Evolutionary conservation across 352 stramenopile species (phyloP).

Genomic region (Phytopythium sindhum): DNA sequence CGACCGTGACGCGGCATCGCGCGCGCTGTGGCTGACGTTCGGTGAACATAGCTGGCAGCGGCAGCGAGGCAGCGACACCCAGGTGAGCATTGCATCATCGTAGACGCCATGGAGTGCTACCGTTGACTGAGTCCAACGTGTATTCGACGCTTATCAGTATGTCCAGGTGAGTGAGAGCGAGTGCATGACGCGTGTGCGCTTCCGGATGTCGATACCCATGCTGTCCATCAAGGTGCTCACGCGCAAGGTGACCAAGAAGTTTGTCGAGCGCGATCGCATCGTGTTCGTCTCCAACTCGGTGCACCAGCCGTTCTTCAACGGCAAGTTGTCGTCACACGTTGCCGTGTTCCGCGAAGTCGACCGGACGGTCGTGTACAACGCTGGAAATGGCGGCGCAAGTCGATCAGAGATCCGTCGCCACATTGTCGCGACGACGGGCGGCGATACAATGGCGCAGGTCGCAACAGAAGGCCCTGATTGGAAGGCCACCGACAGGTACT

Average conservation of each 20-base stretch:
- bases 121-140: neutral
- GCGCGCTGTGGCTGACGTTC: conserved; percentile 1
- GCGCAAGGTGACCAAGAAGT: conserved; percentile 7
- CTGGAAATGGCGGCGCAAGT: neutral
- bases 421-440: conserved; percentile 3
- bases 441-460: neutral
- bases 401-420: conserved; percentile 5
- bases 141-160: neutral
- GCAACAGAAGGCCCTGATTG: conserved; percentile 1
- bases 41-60: conserved; percentile 3
- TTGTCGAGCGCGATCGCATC: conserved; percentile 5
- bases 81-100: neutral
- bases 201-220: neutral
- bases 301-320: conserved; percentile 9
- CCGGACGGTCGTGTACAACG: conserved; percentile 2
- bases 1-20: neutral
- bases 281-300: conserved; percentile 8
- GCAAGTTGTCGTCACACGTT: conserved; percentile 1
- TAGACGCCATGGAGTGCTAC: neutral
- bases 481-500: neutral
- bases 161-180: neutral
- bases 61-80: neutral
- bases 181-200: conserved; percentile 3
- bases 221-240: conserved; percentile 5
- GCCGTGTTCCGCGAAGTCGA: conserved; percentile 5